Base-by-base conservation (phyloP, 2,329 filamentous ascomycete genomes). In the Fusarium sp. region DNA sequence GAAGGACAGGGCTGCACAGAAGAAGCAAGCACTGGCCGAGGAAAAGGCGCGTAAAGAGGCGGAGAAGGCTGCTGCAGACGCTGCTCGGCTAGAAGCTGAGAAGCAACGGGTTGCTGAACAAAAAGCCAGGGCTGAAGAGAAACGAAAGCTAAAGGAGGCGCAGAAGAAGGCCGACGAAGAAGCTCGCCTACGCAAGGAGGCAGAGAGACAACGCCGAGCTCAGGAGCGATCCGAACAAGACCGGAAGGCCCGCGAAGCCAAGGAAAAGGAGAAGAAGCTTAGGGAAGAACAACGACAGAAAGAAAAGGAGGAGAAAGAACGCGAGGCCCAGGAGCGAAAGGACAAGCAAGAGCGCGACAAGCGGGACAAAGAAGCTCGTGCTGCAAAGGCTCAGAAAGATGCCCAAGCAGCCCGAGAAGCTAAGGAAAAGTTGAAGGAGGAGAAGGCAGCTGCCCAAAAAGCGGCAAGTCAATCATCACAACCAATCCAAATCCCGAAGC, bases 151-250 rank as follows among this genome's bases (percentile, higher is more conserved):
- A 84, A 94, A 92, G 78, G 96, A 99, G 80, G 93, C 94, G 8
- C 94, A 97, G 82, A 94, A 92, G 82, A 97, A 94, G 82, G 93
- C 93, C 35, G 94, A 94, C 73, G 96, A 98, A 79, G 96, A 98
- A 78, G 95, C 98, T 77, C 92, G 92, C 58, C 85, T 92, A 66
- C 90, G 91, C 63, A 98, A 95, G 81, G 96, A 98, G 80, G 92
- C 92, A 8, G 96, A 98, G 78, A 93, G 93, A 79, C 90, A 92
- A 80, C 92, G 91, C 71, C 91, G 93, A 55, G 85, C 93, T 63
- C 92, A 94, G 79, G 95, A 98, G 79, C 94, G 97, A 81, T 91
- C 92, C 35, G 95, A 98, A 81, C 88, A 90, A 67, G 96, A 98
- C 81, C 92, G 94, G 66, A 98, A 95, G 82, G 81, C 81, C n/a